Evolutionary conservation across 176 grass and related monocot species (phyloP), one percentile per base, ranked within the genome.

Genomic region (Phoenix dactylifera): DNA sequence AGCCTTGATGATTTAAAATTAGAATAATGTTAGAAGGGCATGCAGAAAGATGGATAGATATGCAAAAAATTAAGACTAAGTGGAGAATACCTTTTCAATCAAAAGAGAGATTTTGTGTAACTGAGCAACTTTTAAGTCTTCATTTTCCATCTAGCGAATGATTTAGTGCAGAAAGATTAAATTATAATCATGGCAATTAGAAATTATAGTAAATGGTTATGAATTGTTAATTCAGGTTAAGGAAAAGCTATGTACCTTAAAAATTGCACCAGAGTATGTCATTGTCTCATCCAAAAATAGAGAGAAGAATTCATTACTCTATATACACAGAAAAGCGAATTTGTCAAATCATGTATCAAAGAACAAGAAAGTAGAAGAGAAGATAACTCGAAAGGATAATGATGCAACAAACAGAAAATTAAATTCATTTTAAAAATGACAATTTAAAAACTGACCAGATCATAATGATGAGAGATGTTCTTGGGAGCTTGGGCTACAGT

Each of bases 381-480:
- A 49, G 1, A 50, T 58, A 7, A 57, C 18, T 51, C 28, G 6
- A 30, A 30, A 14, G 16, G 39, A 3, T 58, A 26, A 16, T 17
- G 9, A 2, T 17, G 14, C 2, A 58, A 52, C n/a, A 48, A 65
- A 23, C 20, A 15, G 6, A 3, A 18, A 24, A n/a, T 10, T 29
- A 16, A 26, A 22, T 18, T n/a, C 51, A 16, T 63, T n/a, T 51
- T 12, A 22, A 35, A 18, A 15, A 18, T 26, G 15, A 20, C 18
- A 55, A 14, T 32, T 7, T 35, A 6, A 20, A 50, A 17, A 50
- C 70, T 75, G 63, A 89, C 86, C 82, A 95, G 62, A 85, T 95
- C 89, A 59, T 95, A 95, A 71, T 95, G 90, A 60, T 81, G 63
- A 67, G 90, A 95, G 24, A 95, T 84, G 69, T 95, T 95, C 62